Conservation (phyloP, 129 eudicot species). For the Flaveria bidentis region DNA sequence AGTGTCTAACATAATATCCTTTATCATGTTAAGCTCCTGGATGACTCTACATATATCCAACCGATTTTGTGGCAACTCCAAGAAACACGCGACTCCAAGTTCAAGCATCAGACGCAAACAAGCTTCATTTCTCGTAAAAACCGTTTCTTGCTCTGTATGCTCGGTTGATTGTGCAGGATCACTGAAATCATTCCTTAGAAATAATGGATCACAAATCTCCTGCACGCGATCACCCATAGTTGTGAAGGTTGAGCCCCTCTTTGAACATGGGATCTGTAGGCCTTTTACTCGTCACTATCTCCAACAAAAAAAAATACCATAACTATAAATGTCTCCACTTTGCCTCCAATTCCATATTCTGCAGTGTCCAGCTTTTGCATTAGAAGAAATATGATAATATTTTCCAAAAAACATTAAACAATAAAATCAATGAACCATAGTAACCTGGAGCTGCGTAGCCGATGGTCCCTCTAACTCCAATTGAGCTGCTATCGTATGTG, state of each 20-base stretch:
- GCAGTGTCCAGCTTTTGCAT: constrained; percentile 9
- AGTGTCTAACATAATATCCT: constrained; percentile 8
- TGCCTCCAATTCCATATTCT: constrained; percentile 34
- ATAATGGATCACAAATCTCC: constrained; percentile 36
- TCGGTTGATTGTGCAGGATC: too few relatives aligned
- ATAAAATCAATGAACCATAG: background rate
- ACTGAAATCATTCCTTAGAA: background rate
- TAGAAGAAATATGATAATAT: background rate
- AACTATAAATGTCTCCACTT: too few relatives aligned
- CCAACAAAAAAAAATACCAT: too few relatives aligned
- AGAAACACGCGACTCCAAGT: constrained; percentile 39
- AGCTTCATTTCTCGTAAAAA: background rate
- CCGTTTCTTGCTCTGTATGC: constrained; percentile 21
- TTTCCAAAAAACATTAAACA: background rate
- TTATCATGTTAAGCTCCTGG: constrained; percentile 24
- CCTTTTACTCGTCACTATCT: constrained; percentile 13
- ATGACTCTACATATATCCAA: constrained; percentile 19
- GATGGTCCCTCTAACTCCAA: too few relatives aligned
- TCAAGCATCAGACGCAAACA: constrained; percentile 17
- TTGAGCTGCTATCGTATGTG: too few relatives aligned
- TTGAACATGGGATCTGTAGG: constrained; percentile 33
- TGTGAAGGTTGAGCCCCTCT: constrained; percentile 38
- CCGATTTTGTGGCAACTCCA: constrained; percentile 38
- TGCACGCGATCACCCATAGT: constrained; percentile 18
- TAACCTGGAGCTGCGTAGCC: background rate